Evolutionary conservation across 805 yeast genomes (phyloP).

Genomic region (Candida cerambycidarum): DNA sequence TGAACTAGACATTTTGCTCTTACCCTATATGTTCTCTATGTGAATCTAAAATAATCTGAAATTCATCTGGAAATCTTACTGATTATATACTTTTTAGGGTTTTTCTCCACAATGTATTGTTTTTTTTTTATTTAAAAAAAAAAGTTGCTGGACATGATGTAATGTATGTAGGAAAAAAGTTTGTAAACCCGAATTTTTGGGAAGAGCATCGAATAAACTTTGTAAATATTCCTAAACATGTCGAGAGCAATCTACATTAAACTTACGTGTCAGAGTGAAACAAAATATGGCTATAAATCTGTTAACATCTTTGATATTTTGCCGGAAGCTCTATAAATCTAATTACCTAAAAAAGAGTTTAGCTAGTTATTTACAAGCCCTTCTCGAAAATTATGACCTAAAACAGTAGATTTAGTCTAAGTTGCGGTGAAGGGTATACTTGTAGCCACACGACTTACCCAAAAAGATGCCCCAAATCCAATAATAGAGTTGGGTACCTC

Average conservation of each 20-base stretch:
- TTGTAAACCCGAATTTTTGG: neutral
- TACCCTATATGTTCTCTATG: too few relatives aligned
- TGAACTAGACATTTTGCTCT: conserved; percentile 10
- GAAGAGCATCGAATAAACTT: too few relatives aligned
- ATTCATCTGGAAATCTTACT: neutral
- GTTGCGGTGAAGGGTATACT: conserved; percentile 2
- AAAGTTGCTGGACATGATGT: conserved; percentile 2
- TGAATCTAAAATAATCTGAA: neutral
- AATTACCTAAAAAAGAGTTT: too few relatives aligned
- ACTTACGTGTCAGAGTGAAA: too few relatives aligned
- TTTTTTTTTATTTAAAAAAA: neutral
- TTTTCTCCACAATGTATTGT: conserved; percentile 6
- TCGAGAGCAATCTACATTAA: too few relatives aligned
- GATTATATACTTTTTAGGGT: neutral
- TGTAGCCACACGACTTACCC: neutral
- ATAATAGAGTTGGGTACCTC: neutral
- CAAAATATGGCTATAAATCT: too few relatives aligned
- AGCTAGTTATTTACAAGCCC: too few relatives aligned
- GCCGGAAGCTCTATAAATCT: too few relatives aligned
- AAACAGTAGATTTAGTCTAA: conserved; percentile 3
- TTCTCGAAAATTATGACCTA: conserved; percentile 2
- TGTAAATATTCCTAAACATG: too few relatives aligned
- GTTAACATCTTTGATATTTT: too few relatives aligned
- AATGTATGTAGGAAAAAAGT: conserved; percentile 2
- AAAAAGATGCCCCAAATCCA: neutral